phyloP scores from a whole-genome alignment of 2,329 filamentous ascomycete genomes.

The Epichloe hybrida region DNA sequence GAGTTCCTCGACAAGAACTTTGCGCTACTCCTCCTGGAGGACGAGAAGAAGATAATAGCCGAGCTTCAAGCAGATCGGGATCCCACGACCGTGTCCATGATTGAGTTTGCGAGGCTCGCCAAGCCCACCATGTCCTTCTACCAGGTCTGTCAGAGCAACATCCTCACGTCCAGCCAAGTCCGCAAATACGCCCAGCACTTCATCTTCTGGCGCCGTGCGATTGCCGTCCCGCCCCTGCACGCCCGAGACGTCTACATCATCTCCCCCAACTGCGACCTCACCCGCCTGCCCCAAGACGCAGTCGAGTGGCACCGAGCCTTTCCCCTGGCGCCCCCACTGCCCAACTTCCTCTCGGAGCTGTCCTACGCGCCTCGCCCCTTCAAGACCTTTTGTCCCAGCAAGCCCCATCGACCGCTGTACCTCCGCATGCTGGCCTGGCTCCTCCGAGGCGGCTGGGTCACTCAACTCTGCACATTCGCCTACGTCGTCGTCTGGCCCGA shows the following conservation, averaged over 20 bases:
- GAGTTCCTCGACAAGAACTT: slow-evolving; percentile 73
- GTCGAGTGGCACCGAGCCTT: slow-evolving; percentile 65
- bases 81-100: slow-evolving; percentile 61
- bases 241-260: slow-evolving; percentile 83
- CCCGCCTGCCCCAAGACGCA: slow-evolving; percentile 54
- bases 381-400: slow-evolving; percentile 71
- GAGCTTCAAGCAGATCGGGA: slow-evolving; percentile 67
- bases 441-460: slow-evolving; percentile 84
- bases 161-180: slow-evolving; percentile 66
- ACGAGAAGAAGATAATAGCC: slow-evolving; percentile 59
- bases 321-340: slow-evolving; percentile 67
- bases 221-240: slow-evolving; percentile 82
- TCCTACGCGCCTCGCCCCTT: slow-evolving; percentile 72
- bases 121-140: slow-evolving; percentile 55
- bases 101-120: slow-evolving; percentile 67
- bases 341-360: slow-evolving; percentile 75
- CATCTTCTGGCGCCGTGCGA: slow-evolving; percentile 88
- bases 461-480: slow-evolving; percentile 79
- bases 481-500: slow-evolving; percentile 77
- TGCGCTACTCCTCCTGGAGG: slow-evolving; percentile 69
- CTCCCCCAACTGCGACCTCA: slow-evolving; percentile 75
- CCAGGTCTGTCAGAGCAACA: slow-evolving; percentile 56
- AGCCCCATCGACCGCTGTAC: slow-evolving; percentile 76
- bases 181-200: slow-evolving; percentile 84
- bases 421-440: slow-evolving; percentile 89